These are phyloP conservation scores for Boletus rufocinnamomeus DNA, from an alignment of 768 basidiomycete species.

Conservation along the genomic window DNA sequence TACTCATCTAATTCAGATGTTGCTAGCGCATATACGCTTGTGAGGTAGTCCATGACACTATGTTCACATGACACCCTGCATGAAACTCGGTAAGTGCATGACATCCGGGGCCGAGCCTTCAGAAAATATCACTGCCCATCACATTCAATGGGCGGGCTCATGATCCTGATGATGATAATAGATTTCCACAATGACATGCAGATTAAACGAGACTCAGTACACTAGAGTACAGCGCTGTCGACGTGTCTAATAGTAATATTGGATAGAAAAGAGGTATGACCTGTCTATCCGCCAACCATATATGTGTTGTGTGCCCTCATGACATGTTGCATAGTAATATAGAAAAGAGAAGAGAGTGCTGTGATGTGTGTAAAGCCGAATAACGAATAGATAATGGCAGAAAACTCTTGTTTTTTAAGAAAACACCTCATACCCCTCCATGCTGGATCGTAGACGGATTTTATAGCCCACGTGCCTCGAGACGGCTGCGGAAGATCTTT, in stretches of 20 bases:
- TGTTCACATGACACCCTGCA: conserved; percentile 20
- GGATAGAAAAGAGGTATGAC: neutral
- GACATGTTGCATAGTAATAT: neutral
- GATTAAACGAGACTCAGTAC: neutral
- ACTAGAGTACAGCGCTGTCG: neutral
- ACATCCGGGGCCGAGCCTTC: neutral
- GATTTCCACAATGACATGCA: neutral
- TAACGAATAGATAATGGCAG: neutral
- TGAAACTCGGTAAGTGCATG: neutral
- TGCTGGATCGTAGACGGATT: neutral
- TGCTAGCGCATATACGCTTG: no score
- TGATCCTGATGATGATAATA: neutral
- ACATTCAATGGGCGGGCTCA: neutral
- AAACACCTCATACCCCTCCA: neutral
- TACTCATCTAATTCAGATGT: no score
- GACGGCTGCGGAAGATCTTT: conserved; percentile 30
- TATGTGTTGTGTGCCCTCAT: neutral
- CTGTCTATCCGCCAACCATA: neutral
- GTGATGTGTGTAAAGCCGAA: neutral
- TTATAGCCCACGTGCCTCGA: conserved; percentile 30
- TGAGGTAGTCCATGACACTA: no score
- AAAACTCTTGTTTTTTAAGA: neutral
- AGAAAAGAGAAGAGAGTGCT: neutral
- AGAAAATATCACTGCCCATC: no score
- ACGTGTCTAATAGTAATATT: neutral